Conservation (phyloP, 352 stramenopile genomes). For the Globisporangium iwayamae region DNA sequence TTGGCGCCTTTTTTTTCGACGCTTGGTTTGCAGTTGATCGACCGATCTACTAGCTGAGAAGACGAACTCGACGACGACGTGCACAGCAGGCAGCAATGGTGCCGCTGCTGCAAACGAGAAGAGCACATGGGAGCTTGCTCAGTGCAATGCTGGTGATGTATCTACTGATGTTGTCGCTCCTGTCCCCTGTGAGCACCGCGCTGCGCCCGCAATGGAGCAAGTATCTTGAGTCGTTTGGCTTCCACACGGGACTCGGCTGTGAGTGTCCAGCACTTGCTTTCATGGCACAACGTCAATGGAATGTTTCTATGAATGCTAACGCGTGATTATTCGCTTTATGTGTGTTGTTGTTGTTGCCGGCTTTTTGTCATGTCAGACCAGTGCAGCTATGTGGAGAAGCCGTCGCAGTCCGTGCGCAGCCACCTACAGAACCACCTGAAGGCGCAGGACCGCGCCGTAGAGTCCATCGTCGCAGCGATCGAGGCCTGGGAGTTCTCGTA, state of each 20-base stretch:
- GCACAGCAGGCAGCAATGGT: not conserved
- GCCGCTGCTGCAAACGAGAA: not conserved
- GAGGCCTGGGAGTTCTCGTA: conserved; percentile 85
- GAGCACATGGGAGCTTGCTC: not conserved
- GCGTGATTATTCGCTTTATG: not conserved
- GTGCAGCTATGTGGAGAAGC: conserved; percentile 69
- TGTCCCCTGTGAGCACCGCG: not conserved
- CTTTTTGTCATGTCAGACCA: conserved; percentile 32
- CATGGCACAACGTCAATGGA: not conserved
- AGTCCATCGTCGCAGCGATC: conserved; percentile 63
- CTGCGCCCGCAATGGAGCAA: conserved; percentile 12
- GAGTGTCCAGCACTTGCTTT: conserved; percentile 14
- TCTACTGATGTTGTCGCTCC: not conserved
- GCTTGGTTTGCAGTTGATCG: not conserved
- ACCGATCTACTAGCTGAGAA: not conserved
- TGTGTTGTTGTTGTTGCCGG: not conserved
- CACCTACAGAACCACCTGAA: conserved; percentile 59
- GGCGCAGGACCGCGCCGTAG: conserved; percentile 59
- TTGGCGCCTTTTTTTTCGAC: conserved; percentile 1
- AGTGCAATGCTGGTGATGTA: not conserved
- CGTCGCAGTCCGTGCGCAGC: conserved; percentile 45
- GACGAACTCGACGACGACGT: not conserved
- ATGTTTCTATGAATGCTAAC: not conserved
- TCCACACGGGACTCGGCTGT: conserved; percentile 50
- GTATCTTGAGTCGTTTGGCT: conserved; percentile 40